phyloP scores from a whole-genome alignment of 257 asterid genomes.

The Solanum sitiens region DNA sequence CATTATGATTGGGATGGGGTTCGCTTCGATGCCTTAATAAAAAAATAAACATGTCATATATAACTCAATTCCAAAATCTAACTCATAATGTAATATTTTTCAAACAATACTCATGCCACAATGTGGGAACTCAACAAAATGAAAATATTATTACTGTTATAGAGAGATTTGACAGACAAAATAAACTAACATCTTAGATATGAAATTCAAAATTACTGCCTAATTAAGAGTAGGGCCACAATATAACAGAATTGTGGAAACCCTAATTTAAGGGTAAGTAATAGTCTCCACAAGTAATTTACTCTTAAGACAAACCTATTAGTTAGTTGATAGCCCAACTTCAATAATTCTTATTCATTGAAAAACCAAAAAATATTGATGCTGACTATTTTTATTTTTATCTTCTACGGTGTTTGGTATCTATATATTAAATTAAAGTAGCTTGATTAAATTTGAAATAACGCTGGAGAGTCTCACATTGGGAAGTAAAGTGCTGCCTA shows the following conservation, averaged over 20 bases:
- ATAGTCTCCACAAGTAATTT: neutral
- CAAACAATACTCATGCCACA: neutral
- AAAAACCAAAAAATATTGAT: conserved; percentile 6
- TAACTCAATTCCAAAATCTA: neutral
- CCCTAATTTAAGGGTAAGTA: neutral
- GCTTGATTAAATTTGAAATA: too few relatives aligned
- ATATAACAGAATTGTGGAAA: neutral
- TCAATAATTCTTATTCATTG: conserved; percentile 22
- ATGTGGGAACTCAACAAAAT: neutral
- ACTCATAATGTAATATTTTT: neutral
- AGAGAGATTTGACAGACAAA: neutral
- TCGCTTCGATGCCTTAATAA: neutral
- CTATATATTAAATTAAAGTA: too few relatives aligned
- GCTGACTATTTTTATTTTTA: neutral
- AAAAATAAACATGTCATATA: neutral
- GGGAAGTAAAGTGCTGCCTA: too few relatives aligned
- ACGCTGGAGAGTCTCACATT: neutral
- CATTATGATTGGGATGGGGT: neutral
- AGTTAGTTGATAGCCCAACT: conserved; percentile 17
- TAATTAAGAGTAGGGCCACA: neutral
- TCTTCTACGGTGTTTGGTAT: too few relatives aligned
- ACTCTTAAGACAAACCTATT: neutral
- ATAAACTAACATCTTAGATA: neutral
- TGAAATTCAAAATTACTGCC: neutral
- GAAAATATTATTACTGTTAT: neutral